These are phyloP conservation scores for Prunus armeniaca DNA, from an alignment of 306 rosid genomes.

Conservation along the genomic window DNA sequence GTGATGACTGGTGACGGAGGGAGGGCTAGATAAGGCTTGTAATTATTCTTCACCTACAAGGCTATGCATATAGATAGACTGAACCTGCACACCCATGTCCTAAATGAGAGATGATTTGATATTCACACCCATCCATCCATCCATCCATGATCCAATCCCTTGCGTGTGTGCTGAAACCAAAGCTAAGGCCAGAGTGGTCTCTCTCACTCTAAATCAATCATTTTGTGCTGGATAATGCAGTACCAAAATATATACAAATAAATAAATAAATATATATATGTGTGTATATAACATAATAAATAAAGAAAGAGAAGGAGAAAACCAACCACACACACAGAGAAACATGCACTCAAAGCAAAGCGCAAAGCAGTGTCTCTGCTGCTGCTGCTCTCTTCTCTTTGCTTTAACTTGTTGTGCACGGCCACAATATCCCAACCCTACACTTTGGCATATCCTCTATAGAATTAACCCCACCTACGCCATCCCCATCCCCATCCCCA, in stretches of 20 bases:
- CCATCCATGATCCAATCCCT: not conserved
- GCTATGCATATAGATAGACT: not conserved
- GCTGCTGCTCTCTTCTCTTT: conserved; percentile 8
- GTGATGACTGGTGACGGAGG: not conserved
- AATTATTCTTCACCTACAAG: not conserved
- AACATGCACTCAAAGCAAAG: not conserved
- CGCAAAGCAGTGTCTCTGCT: not conserved
- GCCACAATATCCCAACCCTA: conserved; percentile 9
- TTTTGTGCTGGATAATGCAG: not conserved
- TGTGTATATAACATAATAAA: not conserved
- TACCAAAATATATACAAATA: not conserved
- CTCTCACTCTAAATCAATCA: conserved; percentile 11
- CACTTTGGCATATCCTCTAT: conserved; percentile 4
- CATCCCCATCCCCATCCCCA: not conserved
- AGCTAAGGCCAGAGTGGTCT: conserved; percentile 3
- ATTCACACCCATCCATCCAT: not conserved
- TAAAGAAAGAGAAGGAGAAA: not conserved
- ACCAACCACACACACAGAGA: not conserved
- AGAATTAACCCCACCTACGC: not conserved
- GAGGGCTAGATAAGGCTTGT: not conserved
- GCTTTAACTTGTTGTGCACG: conserved; percentile 35
- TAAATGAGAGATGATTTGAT: not conserved
- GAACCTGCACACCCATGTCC: not conserved
- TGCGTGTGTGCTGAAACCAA: conserved; percentile 8
- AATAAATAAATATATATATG: no score